Conservation (phyloP, 2,329 filamentous ascomycete species). For the Epichloe sp. region DNA sequence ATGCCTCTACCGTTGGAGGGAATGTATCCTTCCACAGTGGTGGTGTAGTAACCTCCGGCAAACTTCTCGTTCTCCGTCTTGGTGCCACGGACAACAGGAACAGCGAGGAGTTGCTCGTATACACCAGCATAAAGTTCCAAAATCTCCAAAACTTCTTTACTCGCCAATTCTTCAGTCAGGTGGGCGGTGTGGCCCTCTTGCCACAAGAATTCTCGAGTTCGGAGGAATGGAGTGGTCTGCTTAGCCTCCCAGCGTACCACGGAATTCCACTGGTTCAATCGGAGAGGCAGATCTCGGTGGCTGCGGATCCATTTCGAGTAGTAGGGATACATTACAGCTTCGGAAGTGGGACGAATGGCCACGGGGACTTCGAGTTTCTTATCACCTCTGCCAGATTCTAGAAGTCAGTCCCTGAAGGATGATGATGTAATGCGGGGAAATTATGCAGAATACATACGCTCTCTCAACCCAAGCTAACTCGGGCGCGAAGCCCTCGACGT, state of each 20-base stretch:
- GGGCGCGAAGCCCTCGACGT: slow-evolving; percentile 96
- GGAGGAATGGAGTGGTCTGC: slow-evolving; percentile 74
- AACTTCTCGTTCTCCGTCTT: slow-evolving; percentile 99
- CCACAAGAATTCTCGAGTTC: slow-evolving; percentile 93
- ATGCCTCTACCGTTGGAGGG: slow-evolving; percentile 92
- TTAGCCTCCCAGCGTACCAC: slow-evolving; percentile 93
- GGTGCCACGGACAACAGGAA: slow-evolving; percentile 81
- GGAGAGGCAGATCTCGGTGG: slow-evolving; percentile 85
- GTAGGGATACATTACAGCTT: slow-evolving; percentile 88
- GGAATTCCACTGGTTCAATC: slow-evolving; percentile 97
- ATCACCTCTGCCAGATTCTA: slow-evolving; percentile 49
- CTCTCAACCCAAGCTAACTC: slow-evolving; percentile 84
- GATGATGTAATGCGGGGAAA: background rate
- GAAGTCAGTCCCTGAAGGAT: background rate
- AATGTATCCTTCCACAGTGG: slow-evolving; percentile 94
- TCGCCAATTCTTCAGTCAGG: slow-evolving; percentile 68
- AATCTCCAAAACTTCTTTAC: slow-evolving; percentile 80
- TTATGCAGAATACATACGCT: slow-evolving; percentile 37
- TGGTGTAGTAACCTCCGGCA: slow-evolving; percentile 90
- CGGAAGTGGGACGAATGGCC: slow-evolving; percentile 54
- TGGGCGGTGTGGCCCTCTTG: slow-evolving; percentile 92
- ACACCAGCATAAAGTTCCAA: slow-evolving; percentile 84
- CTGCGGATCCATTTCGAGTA: slow-evolving; percentile 95
- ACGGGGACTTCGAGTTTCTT: slow-evolving; percentile 77
- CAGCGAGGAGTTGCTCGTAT: slow-evolving; percentile 86